Base-by-base conservation (phyloP, 345 rosid species). In the Dipteronia dyeriana region DNA sequence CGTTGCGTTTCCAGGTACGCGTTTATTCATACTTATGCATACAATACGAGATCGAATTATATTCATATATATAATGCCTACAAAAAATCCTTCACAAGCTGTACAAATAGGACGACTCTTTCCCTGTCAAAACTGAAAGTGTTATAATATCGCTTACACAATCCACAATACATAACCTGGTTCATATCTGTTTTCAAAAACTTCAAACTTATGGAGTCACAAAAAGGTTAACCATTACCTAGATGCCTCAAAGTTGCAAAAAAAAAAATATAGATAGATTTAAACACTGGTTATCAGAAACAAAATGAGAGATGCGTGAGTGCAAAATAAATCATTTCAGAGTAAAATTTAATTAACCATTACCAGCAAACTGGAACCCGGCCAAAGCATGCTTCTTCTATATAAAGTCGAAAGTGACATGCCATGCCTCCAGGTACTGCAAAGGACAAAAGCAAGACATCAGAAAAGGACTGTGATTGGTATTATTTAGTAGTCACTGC, bases 361-460 rank as follows among this genome's bases (percentile, higher is more conserved):
- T 89, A 92, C 99, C 93, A 96, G 90, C 87, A 96, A 84, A 79
- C 97, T 94, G 25, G 81, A 93, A 65, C 99, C 99, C 76, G 99
- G 94, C 97, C 95, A 96, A 75, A 96, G 91, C 83, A 83, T 84
- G 90, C 99, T 94, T 89, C 95, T 90, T 78, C 99, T 86, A 78
- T 96, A 96, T 53, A 96, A 83, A 25, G 98, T 92, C 45, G 97
- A 90, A 68, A 96, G 91, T 25, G 99, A 91, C 80, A 96, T 91
- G 29, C 99, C 99, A 66, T 96, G 97, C 85, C 95, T 92, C 99
- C 99, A 94, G 66, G 99, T 96, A 84, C 99, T 94, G 81, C 43
- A 80, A 79, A 78, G 73, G 70, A 39, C 22, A 73, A 49, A 16
- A 75, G 10, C 76, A 2, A 31, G 26, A 70, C 22, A 31, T 9